phyloP scores from a whole-genome alignment of 2,329 filamentous ascomycete genomes.

The Fusarium pseudograminearum region DNA sequence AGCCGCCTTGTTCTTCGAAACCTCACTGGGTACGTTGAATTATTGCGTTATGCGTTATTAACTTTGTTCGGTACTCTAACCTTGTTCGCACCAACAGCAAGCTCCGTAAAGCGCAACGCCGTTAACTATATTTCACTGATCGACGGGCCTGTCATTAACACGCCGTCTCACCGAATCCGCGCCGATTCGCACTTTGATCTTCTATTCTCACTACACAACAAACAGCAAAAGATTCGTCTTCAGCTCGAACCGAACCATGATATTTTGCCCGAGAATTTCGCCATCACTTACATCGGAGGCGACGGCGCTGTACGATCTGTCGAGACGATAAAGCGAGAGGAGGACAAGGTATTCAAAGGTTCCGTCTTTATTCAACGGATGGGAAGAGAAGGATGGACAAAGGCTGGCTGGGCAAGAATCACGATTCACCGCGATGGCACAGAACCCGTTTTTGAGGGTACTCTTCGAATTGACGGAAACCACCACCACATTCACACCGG shows the following conservation, averaged over 20 bases:
- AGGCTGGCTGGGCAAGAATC: slow-evolving; percentile 88
- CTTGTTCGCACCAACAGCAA: slow-evolving; percentile 59
- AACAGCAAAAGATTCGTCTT: slow-evolving; percentile 78
- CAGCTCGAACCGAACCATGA: slow-evolving; percentile 91
- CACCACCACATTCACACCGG: slow-evolving; percentile 88
- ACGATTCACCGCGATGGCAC: slow-evolving; percentile 81
- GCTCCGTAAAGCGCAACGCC: slow-evolving; percentile 81
- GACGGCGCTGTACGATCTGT: slow-evolving; percentile 76
- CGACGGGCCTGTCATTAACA: slow-evolving; percentile 81
- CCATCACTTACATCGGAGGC: slow-evolving; percentile 75
- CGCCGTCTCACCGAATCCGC: slow-evolving; percentile 81
- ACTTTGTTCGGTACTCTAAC: slow-evolving; percentile 35
- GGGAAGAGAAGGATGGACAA: slow-evolving; percentile 75
- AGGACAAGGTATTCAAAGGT: slow-evolving; percentile 88
- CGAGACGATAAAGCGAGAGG: slow-evolving; percentile 77
- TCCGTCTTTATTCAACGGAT: slow-evolving; percentile 75
- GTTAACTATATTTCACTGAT: slow-evolving; percentile 79
- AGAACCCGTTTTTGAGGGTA: slow-evolving; percentile 87
- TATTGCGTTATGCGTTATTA: neutral
- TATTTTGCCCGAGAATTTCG: slow-evolving; percentile 81
- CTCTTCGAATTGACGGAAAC: slow-evolving; percentile 83
- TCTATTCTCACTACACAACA: slow-evolving; percentile 78
- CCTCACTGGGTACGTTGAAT: slow-evolving; percentile 49
- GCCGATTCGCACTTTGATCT: slow-evolving; percentile 87
- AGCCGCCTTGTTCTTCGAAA: slow-evolving; percentile 49